Conservation (phyloP, 2,329 filamentous ascomycete genomes). For the Arthrobotrys megalospora region DNA sequence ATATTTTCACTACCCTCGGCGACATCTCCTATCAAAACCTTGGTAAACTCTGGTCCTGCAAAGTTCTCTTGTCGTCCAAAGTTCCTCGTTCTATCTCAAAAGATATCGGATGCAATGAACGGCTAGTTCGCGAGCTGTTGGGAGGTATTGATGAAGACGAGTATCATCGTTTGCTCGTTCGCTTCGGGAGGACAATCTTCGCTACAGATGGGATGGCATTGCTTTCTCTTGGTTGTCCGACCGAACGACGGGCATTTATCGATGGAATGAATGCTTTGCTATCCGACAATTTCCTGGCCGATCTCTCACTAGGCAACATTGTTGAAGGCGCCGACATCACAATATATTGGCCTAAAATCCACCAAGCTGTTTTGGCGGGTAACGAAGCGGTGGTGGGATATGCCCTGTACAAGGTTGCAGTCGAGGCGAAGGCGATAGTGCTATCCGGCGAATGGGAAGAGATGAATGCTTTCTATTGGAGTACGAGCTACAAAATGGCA, state of each 20-base stretch:
- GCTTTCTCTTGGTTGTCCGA: neutral
- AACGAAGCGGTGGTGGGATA: constrained; percentile 4
- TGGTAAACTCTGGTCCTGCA: too few relatives aligned
- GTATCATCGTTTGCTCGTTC: neutral
- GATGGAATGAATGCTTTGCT: neutral
- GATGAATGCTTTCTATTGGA: neutral
- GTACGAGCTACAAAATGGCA: neutral
- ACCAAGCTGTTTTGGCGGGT: neutral
- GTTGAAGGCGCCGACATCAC: too few relatives aligned
- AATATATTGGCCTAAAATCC: constrained; percentile 2
- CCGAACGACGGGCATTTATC: neutral
- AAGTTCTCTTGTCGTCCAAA: too few relatives aligned
- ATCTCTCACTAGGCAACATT: neutral
- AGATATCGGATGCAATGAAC: too few relatives aligned
- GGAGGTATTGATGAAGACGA: neutral
- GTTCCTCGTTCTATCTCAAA: too few relatives aligned
- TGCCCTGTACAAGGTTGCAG: constrained; percentile 8
- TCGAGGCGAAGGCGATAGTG: constrained; percentile 3
- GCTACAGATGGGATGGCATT: neutral
- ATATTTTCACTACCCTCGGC: too few relatives aligned
- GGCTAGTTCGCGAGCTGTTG: too few relatives aligned
- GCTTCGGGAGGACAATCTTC: neutral
- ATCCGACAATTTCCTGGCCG: neutral
- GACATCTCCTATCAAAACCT: too few relatives aligned
- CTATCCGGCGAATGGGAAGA: constrained; percentile 3